A percentile compares a stretch with the other conserved stretches of the same genome.
Conservation (phyloP, 2,329 filamentous ascomycete genomes). For the Penicillium concentricum region DNA sequence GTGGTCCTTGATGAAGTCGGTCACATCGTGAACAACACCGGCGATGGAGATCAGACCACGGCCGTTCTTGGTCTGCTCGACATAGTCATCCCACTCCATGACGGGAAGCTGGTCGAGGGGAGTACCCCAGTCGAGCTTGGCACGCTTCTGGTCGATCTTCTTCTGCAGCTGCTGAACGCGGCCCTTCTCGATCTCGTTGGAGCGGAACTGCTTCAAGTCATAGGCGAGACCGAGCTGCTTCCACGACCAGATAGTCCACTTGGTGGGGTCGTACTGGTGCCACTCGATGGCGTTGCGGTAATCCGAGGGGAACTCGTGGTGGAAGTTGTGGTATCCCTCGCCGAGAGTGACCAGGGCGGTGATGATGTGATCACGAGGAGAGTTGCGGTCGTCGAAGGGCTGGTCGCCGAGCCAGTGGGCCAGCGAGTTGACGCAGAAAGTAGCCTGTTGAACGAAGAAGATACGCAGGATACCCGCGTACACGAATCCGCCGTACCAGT, state of each 20-base stretch:
- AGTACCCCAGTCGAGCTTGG: constrained; percentile 79
- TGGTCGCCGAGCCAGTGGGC: constrained; percentile 91
- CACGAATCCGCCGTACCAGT: constrained; percentile 78
- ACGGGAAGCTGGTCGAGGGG: constrained; percentile 83
- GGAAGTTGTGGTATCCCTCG: constrained; percentile 93
- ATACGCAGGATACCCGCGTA: constrained; percentile 83
- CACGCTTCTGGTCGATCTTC: constrained; percentile 86
- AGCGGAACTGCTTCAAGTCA: constrained; percentile 85
- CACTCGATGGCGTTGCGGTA: constrained; percentile 90
- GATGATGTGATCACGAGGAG: constrained; percentile 81
- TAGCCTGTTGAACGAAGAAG: constrained; percentile 88
- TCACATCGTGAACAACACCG: constrained; percentile 82
- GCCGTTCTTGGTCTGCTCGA: constrained; percentile 73
- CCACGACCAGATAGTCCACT: constrained; percentile 83
- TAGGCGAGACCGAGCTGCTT: constrained; percentile 81
- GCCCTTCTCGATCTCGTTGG: constrained; percentile 91
- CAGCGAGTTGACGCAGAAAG: constrained; percentile 89
- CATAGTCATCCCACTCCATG: constrained; percentile 82
- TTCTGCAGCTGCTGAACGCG: constrained; percentile 86
- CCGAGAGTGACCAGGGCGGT: constrained; percentile 82
- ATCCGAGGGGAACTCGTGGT: constrained; percentile 90
- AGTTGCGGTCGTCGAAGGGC: constrained; percentile 91
- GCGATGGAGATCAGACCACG: constrained; percentile 75
- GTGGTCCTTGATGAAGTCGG: constrained; percentile 82
- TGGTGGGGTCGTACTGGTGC: constrained; percentile 90